Base-by-base conservation (phyloP, 2,329 filamentous ascomycete species). In the Daldinia sp. region DNA sequence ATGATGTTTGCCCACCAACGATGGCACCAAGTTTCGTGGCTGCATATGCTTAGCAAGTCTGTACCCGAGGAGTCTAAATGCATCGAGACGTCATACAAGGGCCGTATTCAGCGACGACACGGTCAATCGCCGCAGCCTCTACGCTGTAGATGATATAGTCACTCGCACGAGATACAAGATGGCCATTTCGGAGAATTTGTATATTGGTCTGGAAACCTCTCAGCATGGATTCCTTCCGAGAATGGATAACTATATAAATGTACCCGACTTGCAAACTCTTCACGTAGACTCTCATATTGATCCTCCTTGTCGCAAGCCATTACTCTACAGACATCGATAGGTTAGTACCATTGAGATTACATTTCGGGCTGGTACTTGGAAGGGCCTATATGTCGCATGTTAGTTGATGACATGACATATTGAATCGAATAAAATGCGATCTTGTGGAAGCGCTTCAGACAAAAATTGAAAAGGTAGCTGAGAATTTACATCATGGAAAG, bases 141-240 rank as follows among this genome's bases (percentile, higher is more conserved):
- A 99, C 95, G 79, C 91, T 96, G 85, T 99, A 99, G 76, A 99
- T 93, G 80, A 97, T 97, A 79, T 94, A 98, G 84, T 98, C 94
- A 89, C 94, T 97, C 78, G 90, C 89, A 80, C 95, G 89, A 72
- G 95, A 97, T 72, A 99, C 95, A 77, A 94, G 86, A 81, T 98
- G 94, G 72, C 96, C 96, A 86, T 97, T 97, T 77, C 87, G 89
- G 77, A 94, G 88, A 73, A 99, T 95, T 78, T 91, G 89, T 83
- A 99, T 83, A 82, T 89, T 88, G 76, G 85, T 89, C 94, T 94
- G 88, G 81, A 81, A 76, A 72, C 77, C 71, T 81, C 82, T 86
- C 83, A 86, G 83, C 80, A 80, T 74, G 62, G 69, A 67, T 69
- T 71, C 60, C 63, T 64, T 68, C 69, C 72, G 69, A 73, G 69